Percentiles rank a stretch among this genome's conserved stretches.
These are phyloP conservation scores for Aspergillus taichungensis DNA, from an alignment of 495 filamentous ascomycete genomes.

Conservation along the genomic window DNA sequence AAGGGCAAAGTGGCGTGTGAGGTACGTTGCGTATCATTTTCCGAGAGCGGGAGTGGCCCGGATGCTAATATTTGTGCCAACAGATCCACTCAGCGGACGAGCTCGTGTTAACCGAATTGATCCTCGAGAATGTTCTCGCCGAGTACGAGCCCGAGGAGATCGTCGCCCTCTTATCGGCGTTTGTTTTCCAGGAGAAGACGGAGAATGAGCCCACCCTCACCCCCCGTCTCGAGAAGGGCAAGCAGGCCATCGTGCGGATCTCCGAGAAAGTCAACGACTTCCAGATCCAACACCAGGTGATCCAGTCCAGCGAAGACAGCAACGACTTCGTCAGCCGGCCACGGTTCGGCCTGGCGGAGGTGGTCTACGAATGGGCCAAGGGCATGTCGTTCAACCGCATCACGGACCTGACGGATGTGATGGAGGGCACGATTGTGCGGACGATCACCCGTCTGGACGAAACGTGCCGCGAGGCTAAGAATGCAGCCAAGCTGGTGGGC, in stretches of 20 bases:
- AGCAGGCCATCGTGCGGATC: slow-evolving; percentile 76
- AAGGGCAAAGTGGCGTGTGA: slow-evolving; percentile 99
- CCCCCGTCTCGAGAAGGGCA: slow-evolving; percentile 71
- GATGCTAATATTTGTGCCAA: neutral
- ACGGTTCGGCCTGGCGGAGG: slow-evolving; percentile 88
- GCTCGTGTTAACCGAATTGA: slow-evolving; percentile 90
- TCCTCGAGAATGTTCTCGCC: slow-evolving; percentile 92
- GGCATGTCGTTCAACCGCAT: slow-evolving; percentile 99
- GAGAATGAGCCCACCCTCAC: slow-evolving; percentile 78
- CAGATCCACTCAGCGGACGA: slow-evolving; percentile 93
- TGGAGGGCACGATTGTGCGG: slow-evolving; percentile 93
- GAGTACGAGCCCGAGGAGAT: slow-evolving; percentile 96
- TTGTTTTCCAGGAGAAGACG: slow-evolving; percentile 99
- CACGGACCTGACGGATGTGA: slow-evolving; percentile 89
- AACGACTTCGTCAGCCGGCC: slow-evolving; percentile 85
- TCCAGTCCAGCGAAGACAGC: slow-evolving; percentile 76
- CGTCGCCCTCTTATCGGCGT: slow-evolving; percentile 83
- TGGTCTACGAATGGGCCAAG: slow-evolving; percentile 96
- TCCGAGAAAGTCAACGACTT: slow-evolving; percentile 83
- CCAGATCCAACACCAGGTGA: slow-evolving; percentile 83
- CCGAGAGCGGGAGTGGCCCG: neutral
- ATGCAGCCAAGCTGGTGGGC: slow-evolving; percentile 91
- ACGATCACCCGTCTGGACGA: slow-evolving; percentile 90
- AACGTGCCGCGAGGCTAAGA: slow-evolving; percentile 95
- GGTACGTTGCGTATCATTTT: slow-evolving; percentile 22